These are phyloP conservation scores for Aspergillus puulaauensis DNA, from an alignment of 2,329 filamentous ascomycete genomes.

Conservation along the genomic window DNA sequence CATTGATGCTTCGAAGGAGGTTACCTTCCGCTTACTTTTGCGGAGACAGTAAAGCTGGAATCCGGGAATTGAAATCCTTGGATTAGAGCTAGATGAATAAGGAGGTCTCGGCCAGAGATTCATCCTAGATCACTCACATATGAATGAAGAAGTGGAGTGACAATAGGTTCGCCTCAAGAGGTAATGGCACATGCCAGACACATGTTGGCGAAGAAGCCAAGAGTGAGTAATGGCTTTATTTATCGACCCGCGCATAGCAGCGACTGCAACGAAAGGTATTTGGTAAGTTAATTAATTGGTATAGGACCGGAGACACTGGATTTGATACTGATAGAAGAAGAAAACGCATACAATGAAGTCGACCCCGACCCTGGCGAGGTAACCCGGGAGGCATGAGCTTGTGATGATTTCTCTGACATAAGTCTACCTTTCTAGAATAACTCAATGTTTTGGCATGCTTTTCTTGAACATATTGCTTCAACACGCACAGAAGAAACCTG, in stretches of 20 bases:
- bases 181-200: slow-evolving; percentile 71
- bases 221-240: slow-evolving; percentile 46
- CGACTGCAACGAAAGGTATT: slow-evolving; percentile 54
- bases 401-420: neutral
- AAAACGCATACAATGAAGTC: neutral
- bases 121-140: slow-evolving; percentile 66
- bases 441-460: neutral
- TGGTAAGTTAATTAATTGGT: neutral
- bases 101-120: slow-evolving; percentile 69
- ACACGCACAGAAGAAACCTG: neutral
- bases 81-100: slow-evolving; percentile 71
- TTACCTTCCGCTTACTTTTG: slow-evolving; percentile 45
- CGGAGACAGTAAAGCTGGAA: slow-evolving; percentile 55
- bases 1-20: slow-evolving; percentile 57
- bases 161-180: slow-evolving; percentile 64
- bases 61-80: slow-evolving; percentile 63
- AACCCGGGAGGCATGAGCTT: neutral
- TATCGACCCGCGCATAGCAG: slow-evolving; percentile 49
- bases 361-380: neutral
- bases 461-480: slow-evolving; percentile 9
- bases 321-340: neutral
- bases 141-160: slow-evolving; percentile 62
- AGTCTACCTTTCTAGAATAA: neutral
- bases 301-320: neutral
- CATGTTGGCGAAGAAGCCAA: slow-evolving; percentile 68